phyloP scores from a whole-genome alignment of 2,329 filamentous ascomycete species.

The Xylariaceae sp. region DNA sequence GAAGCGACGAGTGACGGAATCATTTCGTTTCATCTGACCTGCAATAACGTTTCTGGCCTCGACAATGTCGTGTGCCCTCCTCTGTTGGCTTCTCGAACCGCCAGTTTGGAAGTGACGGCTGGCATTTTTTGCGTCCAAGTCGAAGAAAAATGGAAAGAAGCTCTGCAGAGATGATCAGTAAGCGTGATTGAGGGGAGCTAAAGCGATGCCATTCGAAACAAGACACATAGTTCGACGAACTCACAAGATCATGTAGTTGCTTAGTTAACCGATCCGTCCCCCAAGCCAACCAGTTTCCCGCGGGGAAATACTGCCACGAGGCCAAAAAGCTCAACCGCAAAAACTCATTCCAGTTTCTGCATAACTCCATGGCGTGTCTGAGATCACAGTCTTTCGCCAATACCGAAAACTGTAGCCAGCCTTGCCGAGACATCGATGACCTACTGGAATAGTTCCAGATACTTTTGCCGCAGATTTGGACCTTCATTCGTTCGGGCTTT shows the following conservation, averaged over 20 bases:
- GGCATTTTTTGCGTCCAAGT: slow-evolving; percentile 19
- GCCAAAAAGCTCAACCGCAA: slow-evolving; percentile 44
- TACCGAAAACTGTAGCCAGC: slow-evolving; percentile 49
- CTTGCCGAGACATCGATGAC: slow-evolving; percentile 42
- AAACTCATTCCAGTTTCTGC: slow-evolving; percentile 49
- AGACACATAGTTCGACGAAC: no score
- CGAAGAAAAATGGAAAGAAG: slow-evolving; percentile 27
- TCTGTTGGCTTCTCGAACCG: slow-evolving; percentile 19
- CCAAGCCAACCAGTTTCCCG: slow-evolving; percentile 41
- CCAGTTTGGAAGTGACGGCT: slow-evolving; percentile 23
- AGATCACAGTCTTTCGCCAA: slow-evolving; percentile 46
- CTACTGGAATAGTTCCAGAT: slow-evolving; percentile 50
- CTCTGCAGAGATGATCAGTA: slow-evolving; percentile 22
- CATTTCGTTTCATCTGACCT: slow-evolving; percentile 33
- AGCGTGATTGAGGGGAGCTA: slow-evolving; percentile 4
- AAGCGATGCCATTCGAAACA: no score
- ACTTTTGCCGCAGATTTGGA: slow-evolving; percentile 44
- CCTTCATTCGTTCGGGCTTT: slow-evolving; percentile 36
- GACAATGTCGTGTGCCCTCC: slow-evolving; percentile 23
- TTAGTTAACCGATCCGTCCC: slow-evolving; percentile 35
- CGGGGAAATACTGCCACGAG: slow-evolving; percentile 44
- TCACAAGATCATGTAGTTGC: slow-evolving; percentile 38
- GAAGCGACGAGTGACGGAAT: slow-evolving; percentile 30
- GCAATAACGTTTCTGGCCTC: slow-evolving; percentile 30
- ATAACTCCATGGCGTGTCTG: slow-evolving; percentile 42